Conservation (phyloP, 768 basidiomycete genomes). For the Tricholoma matsutake region DNA sequence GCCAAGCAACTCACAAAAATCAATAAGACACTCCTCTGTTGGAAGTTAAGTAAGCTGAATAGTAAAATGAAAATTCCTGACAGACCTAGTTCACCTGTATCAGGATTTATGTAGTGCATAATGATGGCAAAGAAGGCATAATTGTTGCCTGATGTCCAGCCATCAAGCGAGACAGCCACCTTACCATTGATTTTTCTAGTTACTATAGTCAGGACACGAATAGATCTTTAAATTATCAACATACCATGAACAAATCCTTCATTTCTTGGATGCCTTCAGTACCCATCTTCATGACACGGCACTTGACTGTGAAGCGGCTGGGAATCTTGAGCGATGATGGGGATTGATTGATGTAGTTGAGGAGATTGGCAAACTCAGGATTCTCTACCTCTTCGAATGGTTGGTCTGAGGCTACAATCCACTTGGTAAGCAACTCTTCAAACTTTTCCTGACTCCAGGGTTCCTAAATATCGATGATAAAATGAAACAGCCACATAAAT, state of each 20-base stretch:
- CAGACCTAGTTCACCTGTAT: conserved; percentile 10
- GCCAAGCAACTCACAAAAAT: conserved; percentile 26
- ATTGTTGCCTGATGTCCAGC: conserved; percentile 23
- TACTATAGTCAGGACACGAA: neutral
- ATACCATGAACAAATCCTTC: neutral
- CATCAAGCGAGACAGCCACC: conserved; percentile 20
- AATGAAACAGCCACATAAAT: no score
- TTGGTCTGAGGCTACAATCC: neutral
- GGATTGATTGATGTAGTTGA: neutral
- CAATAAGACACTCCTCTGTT: conserved; percentile 23
- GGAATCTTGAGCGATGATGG: neutral
- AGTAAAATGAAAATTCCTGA: conserved; percentile 6
- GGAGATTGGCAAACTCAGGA: neutral
- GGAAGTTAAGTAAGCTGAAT: no score
- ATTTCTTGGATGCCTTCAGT: neutral
- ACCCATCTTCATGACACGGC: neutral
- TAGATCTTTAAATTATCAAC: neutral
- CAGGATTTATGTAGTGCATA: conserved; percentile 15
- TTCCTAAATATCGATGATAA: neutral
- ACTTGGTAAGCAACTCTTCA: neutral
- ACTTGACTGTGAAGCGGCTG: neutral
- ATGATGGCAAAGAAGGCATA: conserved; percentile 22
- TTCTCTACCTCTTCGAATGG: neutral
- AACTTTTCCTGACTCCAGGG: neutral
- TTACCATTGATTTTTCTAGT: conserved; percentile 1